Percentiles rank a stretch among this genome's conserved stretches.
phyloP scores from a whole-genome alignment of 2,329 filamentous ascomycete genomes.

The Elsinoe ampelina region DNA sequence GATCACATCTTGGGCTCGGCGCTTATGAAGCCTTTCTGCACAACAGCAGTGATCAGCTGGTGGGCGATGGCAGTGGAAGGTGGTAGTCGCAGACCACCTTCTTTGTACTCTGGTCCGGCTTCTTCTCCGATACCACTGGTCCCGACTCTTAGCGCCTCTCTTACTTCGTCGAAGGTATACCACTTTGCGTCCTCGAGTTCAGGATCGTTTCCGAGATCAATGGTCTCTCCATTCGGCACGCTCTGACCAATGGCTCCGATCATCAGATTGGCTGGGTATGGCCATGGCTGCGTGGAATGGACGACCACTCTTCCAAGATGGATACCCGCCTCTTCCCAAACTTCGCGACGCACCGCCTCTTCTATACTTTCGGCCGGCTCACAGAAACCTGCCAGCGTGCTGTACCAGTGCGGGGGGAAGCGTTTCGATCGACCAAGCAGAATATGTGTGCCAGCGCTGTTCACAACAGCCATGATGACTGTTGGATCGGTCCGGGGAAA shows the following conservation, averaged over 20 bases:
- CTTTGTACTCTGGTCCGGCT: conserved; percentile 57
- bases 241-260: conserved; percentile 74
- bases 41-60: conserved; percentile 71
- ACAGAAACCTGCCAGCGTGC: conserved; percentile 57
- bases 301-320: conserved; percentile 42
- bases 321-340: conserved; percentile 43
- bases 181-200: conserved; percentile 86
- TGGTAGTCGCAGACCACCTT: conserved; percentile 71
- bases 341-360: conserved; percentile 42
- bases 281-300: conserved; percentile 44
- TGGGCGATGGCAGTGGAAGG: conserved; percentile 87
- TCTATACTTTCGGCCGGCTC: conserved; percentile 44
- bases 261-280: conserved; percentile 46
- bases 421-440: conserved; percentile 78
- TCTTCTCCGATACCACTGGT: conserved; percentile 58
- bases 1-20: conserved; percentile 36
- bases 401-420: conserved; percentile 80
- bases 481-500: conserved; percentile 92
- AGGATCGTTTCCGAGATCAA: conserved; percentile 77
- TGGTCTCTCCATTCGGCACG: conserved; percentile 63
- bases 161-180: conserved; percentile 74
- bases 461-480: conserved; percentile 89
- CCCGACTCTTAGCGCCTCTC: conserved; percentile 60
- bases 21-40: conserved; percentile 57
- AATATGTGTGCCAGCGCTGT: conserved; percentile 63